A percentile compares a stretch with the other conserved stretches of the same genome.
phyloP scores from a whole-genome alignment of 192 early-diverging fungal genomes.

The Podila epigama region DNA sequence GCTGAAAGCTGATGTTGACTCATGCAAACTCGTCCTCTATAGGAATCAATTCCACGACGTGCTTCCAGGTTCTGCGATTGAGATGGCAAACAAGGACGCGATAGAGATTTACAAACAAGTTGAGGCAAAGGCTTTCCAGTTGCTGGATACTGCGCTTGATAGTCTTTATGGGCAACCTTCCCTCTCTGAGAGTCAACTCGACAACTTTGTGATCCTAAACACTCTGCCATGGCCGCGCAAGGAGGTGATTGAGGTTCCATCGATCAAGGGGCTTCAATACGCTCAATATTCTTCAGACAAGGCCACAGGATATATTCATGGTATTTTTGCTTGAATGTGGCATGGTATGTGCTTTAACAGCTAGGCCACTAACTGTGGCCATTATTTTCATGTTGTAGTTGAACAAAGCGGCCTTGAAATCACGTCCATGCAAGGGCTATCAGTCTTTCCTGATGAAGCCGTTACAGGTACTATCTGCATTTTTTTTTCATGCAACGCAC shows the following conservation, averaged over 20 bases:
- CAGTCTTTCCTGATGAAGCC: background rate
- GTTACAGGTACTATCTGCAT: no score
- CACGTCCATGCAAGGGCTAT: no score
- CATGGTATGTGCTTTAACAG: background rate
- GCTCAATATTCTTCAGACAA: slow-evolving; percentile 55
- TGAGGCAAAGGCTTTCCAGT: slow-evolving; percentile 20
- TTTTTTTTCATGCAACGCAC: no score
- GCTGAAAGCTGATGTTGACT: no score
- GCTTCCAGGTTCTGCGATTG: slow-evolving; percentile 91
- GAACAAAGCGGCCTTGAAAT: background rate
- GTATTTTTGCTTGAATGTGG: slow-evolving; percentile 10
- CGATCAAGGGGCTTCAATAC: slow-evolving; percentile 44
- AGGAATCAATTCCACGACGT: slow-evolving; percentile 98
- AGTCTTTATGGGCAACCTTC: slow-evolving; percentile 37
- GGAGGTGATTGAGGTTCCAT: slow-evolving; percentile 72
- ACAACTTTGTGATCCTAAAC: slow-evolving; percentile 65
- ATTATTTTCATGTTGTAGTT: background rate
- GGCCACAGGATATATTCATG: slow-evolving; percentile 52
- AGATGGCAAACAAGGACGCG: slow-evolving; percentile 90
- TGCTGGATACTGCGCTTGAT: slow-evolving; percentile 58
- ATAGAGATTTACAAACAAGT: slow-evolving; percentile 56
- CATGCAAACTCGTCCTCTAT: no score
- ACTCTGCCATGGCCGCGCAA: slow-evolving; percentile 73
- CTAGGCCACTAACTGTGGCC: background rate
- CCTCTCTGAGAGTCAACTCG: background rate